Base-by-base conservation (phyloP, 169 alveolate species). In the Plasmodium vinckei region DNA sequence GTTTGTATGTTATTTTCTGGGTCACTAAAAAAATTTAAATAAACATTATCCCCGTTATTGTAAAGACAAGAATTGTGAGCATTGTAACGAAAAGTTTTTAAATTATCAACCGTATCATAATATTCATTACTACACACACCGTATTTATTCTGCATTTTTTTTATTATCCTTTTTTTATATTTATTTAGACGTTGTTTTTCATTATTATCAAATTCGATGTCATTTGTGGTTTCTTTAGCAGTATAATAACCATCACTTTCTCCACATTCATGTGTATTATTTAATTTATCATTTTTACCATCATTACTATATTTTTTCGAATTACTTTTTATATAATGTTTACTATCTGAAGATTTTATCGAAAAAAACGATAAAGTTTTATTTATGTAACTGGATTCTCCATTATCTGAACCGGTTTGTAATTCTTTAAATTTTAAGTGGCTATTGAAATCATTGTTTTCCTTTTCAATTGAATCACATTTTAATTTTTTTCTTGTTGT, bases 181-280 rank as follows among this genome's bases (percentile, higher is more conserved):
- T 46, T 71, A 46, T 5, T 21, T 23, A 23, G n/a, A 70, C 15
- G n/a, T 7, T 9, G 51, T 13, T 49, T 39, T 39, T 19, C 17
- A 17, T 19, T 12, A 71, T 10, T 21, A 42, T 82, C 72, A 10
- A 12, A 17, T 4, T 82, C 82, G 15, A 72, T 39, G 17, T 12
- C 9, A 9, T 67, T 82, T 33, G 42, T 33, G 42, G 0, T 4
- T 25, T 82, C 90, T n/a, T 42, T 54, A 12, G 84, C 54, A 23
- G 90, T 82, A 33, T 53, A 82, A 70, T 82, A 82, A 13, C 71
- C 90, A 65, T 82, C 90, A 70, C 82, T 82, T 27, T 17, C 12
- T 27, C n/a, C 39, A 13, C n/a, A 10, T 23, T 67, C 71, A 15
- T 65, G 54, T 42, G 51, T 10, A 57, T 49, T 54, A 53, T 47